Conservation (phyloP, 495 filamentous ascomycete species). For the Poronia punctata region DNA sequence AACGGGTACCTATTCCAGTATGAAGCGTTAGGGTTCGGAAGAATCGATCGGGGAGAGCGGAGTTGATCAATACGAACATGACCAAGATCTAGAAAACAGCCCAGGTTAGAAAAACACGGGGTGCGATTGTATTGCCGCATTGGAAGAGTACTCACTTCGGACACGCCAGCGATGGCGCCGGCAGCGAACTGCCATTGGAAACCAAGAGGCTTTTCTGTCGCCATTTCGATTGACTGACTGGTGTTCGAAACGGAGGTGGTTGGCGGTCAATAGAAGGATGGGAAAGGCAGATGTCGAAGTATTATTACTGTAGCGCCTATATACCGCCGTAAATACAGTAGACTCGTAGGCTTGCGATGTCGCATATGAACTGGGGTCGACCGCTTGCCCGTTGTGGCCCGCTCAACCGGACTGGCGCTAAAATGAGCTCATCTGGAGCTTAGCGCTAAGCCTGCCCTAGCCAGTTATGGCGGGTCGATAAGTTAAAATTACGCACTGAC, state of each 20-base stretch:
- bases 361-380: neutral
- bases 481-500: too few species aligned
- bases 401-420: too few species aligned
- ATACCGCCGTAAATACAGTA: too few species aligned
- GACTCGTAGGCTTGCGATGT: constrained; percentile 7
- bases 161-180: constrained; percentile 82
- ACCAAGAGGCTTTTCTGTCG: constrained; percentile 63
- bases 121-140: constrained; percentile 8
- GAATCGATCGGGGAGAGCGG: neutral
- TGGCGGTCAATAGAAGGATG: constrained; percentile 4
- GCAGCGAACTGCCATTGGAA: constrained; percentile 84
- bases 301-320: too few species aligned
- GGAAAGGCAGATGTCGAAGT: constrained; percentile 3
- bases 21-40: constrained; percentile 1
- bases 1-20: constrained; percentile 76
- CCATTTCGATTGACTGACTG: constrained; percentile 43
- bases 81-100: constrained; percentile 62
- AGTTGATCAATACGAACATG: constrained; percentile 51
- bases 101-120: constrained; percentile 15
- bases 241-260: constrained; percentile 5
- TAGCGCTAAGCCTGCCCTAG: too few species aligned
- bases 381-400: neutral
- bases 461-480: too few species aligned
- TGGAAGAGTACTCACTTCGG: constrained; percentile 57
- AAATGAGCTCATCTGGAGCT: too few species aligned